Evolutionary conservation across 139 green algal genomes (phyloP), one percentile per base, ranked within the genome.

Genomic region (Volvox africanus): DNA sequence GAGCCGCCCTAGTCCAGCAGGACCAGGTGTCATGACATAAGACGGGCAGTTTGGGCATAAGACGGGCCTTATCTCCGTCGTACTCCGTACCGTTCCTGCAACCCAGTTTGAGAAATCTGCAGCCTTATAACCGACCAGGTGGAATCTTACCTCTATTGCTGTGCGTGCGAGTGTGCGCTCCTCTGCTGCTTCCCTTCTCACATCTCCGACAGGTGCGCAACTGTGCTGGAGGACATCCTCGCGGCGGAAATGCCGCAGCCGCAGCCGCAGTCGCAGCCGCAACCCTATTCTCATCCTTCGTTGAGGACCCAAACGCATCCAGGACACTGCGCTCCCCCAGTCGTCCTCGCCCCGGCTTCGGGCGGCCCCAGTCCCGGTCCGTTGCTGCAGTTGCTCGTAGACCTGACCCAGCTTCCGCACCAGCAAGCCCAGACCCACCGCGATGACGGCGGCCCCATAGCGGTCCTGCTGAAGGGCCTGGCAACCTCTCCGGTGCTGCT

Each of bases 301-400:
- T 12, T 73, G 65, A 73, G 21, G 65, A 28, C 11, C 65, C 65
- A 73, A 2, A 73, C 21, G 21, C 65, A 73, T 16, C 21, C 65
- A 12, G 65, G 65, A 12, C 11, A 73, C 65, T 28, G 2, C 21
- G 65, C 21, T 28, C 65, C 65, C 2, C 65, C 65, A 17, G 62
- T 44, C 36, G 69, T 0, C 65, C 68, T 35, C 32, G 18, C 11
- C 18, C 67, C 71, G 14, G n/a, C 44, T 20, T n/a, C n/a, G n/a
- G n/a, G n/a, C n/a, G n/a, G n/a, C n/a, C n/a, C n/a, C n/a, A n/a
- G n/a, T n/a, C n/a, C n/a, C n/a, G n/a, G n/a, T n/a, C n/a, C 44
- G 67, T 68, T 80, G 67, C 83, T 80, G 83, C 83, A 68, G 67
- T 65, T 88, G 33, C 36, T 88, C 33, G 32, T 36, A 2, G 65